A percentile compares a stretch with the other conserved stretches of the same genome.
Evolutionary conservation across 2,329 filamentous ascomycete species (phyloP).

Genomic region (Akanthomyces dipterigenus): DNA sequence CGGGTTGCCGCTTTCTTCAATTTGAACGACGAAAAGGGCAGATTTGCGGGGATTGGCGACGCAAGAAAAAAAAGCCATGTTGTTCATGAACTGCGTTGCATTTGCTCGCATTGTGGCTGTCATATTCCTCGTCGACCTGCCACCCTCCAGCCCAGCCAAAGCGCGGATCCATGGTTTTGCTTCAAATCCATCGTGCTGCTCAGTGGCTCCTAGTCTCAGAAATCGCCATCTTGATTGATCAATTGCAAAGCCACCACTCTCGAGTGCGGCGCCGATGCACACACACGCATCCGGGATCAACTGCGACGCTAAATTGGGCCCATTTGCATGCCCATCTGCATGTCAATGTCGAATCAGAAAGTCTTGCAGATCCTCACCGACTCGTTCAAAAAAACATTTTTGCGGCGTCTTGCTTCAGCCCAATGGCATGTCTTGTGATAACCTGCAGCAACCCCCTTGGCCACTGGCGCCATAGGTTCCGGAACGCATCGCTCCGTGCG

Average conservation of each 20-base stretch:
- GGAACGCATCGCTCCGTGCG: slow-evolving; percentile 4
- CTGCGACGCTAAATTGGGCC: not conserved
- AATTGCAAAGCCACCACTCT: not conserved
- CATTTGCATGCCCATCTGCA: not conserved
- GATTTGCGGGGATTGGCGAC: not conserved
- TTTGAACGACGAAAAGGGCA: not conserved
- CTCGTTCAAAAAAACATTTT: not conserved
- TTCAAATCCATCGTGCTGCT: not conserved
- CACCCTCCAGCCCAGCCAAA: not conserved
- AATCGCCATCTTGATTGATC: not conserved
- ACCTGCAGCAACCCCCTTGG: slow-evolving; percentile 4
- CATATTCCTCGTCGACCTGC: not conserved
- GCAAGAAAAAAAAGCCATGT: not conserved
- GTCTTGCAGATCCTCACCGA: slow-evolving; percentile 11
- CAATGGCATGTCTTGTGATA: slow-evolving; percentile 4
- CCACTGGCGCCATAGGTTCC: not conserved
- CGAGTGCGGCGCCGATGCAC: not conserved
- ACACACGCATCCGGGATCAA: not conserved
- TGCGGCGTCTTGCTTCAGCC: slow-evolving; percentile 9
- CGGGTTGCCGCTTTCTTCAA: not conserved
- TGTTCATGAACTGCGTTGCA: not conserved
- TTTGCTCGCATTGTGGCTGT: not conserved
- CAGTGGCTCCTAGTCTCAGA: not conserved
- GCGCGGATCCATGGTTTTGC: not conserved
- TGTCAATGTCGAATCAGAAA: slow-evolving; percentile 2